Conservation (phyloP, 176 grass and related monocot species). For the Dactylis glomerata region DNA sequence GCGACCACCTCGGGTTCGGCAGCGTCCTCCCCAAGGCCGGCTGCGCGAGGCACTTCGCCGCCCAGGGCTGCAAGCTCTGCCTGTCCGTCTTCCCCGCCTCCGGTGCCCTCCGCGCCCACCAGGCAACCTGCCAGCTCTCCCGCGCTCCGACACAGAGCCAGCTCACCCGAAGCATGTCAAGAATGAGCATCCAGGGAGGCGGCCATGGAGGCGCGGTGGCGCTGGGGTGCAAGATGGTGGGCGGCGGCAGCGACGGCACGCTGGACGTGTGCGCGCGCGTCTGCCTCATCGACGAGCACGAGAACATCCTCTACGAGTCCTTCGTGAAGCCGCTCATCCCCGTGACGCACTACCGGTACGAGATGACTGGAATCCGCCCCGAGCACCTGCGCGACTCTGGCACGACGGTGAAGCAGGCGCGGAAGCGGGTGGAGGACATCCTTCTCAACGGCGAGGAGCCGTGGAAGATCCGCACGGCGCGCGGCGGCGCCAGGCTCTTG, state of each 20-base stretch:
- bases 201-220: constrained; percentile 32
- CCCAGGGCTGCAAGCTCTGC: constrained; percentile 57
- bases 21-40: constrained; percentile 67
- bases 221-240: constrained; percentile 85
- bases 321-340: constrained; percentile 67
- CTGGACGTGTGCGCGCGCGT: constrained; percentile 73
- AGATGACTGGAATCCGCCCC: constrained; percentile 64
- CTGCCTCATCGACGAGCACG: constrained; percentile 68
- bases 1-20: constrained; percentile 76
- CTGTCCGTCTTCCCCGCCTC: constrained; percentile 42
- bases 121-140: constrained; percentile 19
- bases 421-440: constrained; percentile 41
- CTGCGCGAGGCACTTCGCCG: constrained; percentile 56
- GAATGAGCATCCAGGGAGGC: constrained; percentile 16
- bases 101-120: constrained; percentile 44
- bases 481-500: constrained; percentile 36
- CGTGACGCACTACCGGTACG: constrained; percentile 72
- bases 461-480: constrained; percentile 49
- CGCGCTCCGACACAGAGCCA: neutral
- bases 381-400: constrained; percentile 50
- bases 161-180: constrained; percentile 17
- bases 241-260: constrained; percentile 63
- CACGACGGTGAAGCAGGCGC: constrained; percentile 43
- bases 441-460: constrained; percentile 57
- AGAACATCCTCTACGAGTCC: constrained; percentile 41